Base-by-base conservation (phyloP, 2,329 filamentous ascomycete species). In the Hypoxylon sp. region DNA sequence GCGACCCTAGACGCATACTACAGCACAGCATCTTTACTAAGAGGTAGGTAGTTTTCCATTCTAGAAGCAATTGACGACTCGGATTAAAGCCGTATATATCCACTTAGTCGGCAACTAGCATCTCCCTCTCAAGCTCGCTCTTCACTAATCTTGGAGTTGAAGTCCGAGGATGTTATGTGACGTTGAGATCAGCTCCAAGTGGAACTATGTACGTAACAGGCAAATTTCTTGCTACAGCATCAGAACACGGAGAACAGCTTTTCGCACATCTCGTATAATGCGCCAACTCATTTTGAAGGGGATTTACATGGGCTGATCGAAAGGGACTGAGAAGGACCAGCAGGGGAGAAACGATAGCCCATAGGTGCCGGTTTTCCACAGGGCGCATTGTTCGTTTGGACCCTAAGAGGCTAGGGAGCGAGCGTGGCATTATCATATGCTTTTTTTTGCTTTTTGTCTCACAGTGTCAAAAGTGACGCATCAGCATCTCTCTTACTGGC, bases 381-480 rank as follows among this genome's bases (percentile, higher is more conserved):
- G 29, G 46, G 16, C 41, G 29, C 16, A 41, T 41, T 21, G 37
- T 25, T 39, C 52, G 23, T 59, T 41, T 61, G 56, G 60, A 62
- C 16, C 57, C 61, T 30, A 47, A 45, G 30, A 34, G 47, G 27
- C 61, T 30, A 57, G 37, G 41, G 32, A 64, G 25, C 34, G 54
- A 60, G 27, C 39, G 39, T 16, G 30, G 48, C 37, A 55, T 62
- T 67, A 65, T 69, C 67, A 69, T 69, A 65, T 69, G 67, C 67
- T 69, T 65, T 69, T 69, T 54, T 54, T 39, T 19, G 9, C 43
- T 63, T 46, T 53, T 23, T 11, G 48, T 37, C 37, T 50, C 63
- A 69, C 66, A 69, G 66, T 69, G 68, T 39, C 55, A 62, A 65
- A 50, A 69, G 48, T 52, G 56, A 61, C 58, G 50, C 48, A 59